These are phyloP conservation scores for Alternaria atra DNA, from an alignment of 2,329 filamentous ascomycete species.

Conservation along the genomic window DNA sequence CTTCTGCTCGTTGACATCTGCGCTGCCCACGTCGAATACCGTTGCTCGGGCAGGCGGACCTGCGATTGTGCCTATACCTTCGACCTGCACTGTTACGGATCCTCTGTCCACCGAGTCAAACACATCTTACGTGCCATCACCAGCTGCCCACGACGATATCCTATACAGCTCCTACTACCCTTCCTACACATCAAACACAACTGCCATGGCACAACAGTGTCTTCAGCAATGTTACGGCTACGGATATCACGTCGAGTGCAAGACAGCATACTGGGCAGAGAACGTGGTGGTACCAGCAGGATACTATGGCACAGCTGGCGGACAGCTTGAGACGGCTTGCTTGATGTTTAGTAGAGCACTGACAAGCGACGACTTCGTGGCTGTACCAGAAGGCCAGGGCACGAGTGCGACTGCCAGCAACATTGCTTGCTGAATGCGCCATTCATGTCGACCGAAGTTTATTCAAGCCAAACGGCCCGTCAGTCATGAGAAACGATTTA, in stretches of 20 bases:
- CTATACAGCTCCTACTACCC: conserved; percentile 49
- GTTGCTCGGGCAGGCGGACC: conserved; percentile 48
- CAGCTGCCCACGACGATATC: conserved; percentile 27
- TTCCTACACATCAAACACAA: conserved; percentile 36
- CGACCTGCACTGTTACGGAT: conserved; percentile 47
- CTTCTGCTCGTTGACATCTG: conserved; percentile 10
- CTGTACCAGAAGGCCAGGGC: conserved; percentile 41
- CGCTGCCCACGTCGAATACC: conserved; percentile 10
- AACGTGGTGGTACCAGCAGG: conserved; percentile 48
- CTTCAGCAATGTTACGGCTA: conserved; percentile 55
- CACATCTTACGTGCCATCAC: conserved; percentile 37
- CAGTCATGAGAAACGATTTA: not conserved
- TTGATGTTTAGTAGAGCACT: conserved; percentile 47
- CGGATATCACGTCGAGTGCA: conserved; percentile 47
- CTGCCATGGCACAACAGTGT: conserved; percentile 44
- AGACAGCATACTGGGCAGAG: conserved; percentile 49
- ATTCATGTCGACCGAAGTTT: not conserved
- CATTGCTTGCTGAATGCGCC: conserved; percentile 39
- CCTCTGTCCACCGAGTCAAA: conserved; percentile 26
- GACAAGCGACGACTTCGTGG: conserved; percentile 39
- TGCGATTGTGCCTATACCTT: conserved; percentile 42
- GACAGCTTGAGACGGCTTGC: conserved; percentile 46
- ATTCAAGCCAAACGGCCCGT: not conserved
- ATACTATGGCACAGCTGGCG: conserved; percentile 44
- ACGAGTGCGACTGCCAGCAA: conserved; percentile 43